Conservation (phyloP, 176 grass and related monocot species). For the Bonia amplexicaulis region DNA sequence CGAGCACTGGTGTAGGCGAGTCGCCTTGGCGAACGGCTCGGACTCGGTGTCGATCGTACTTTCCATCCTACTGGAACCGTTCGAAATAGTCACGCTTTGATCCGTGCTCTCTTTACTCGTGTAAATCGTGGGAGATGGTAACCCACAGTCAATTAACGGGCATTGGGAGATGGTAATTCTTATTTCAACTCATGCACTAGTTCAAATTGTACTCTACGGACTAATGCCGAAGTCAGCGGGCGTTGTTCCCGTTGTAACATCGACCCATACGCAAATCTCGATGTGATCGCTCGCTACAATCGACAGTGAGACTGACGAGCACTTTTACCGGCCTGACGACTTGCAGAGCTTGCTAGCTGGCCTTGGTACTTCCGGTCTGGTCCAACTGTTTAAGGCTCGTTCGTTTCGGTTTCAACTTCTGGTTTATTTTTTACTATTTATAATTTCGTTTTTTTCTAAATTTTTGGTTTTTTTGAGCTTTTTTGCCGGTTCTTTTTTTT, state of each 20-base stretch:
- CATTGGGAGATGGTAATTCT: neutral
- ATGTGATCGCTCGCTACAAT: neutral
- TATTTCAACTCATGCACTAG: no score
- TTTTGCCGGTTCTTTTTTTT: no score
- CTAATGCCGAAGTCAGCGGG: neutral
- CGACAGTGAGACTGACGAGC: neutral
- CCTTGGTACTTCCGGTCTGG: neutral
- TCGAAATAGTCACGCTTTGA: neutral
- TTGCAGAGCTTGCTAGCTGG: neutral
- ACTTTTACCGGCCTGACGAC: neutral
- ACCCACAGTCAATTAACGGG: neutral
- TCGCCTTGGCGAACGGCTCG: no score
- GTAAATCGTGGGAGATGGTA: neutral
- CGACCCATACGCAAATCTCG: neutral
- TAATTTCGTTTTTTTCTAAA: no score
- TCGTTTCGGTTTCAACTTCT: no score
- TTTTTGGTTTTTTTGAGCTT: no score
- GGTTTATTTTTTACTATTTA: no score
- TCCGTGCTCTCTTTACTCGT: neutral
- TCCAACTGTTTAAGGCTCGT: neutral
- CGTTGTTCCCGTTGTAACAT: neutral
- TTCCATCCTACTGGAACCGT: no score
- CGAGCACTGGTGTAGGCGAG: no score
- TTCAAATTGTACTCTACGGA: no score
- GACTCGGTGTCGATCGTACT: no score